A percentile compares a stretch with the other conserved stretches of the same genome.
phyloP scores from a whole-genome alignment of 768 basidiomycete genomes.

The Polyporus arcularius region DNA sequence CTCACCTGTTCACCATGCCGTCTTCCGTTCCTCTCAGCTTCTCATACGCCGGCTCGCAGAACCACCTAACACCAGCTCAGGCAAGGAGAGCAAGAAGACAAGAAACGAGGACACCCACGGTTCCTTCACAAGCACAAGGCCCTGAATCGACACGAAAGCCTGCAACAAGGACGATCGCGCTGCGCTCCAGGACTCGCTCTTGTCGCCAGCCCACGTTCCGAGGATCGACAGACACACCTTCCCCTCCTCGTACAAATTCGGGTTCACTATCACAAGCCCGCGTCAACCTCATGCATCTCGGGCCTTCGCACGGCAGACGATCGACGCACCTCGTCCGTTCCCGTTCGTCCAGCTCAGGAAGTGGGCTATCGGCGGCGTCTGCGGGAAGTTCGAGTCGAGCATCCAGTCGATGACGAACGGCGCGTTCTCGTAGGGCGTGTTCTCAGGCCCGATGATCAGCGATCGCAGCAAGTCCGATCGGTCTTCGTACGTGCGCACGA shows the following conservation, averaged over 20 bases:
- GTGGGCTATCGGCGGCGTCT: slow-evolving; percentile 81
- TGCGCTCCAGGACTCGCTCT: slow-evolving; percentile 85
- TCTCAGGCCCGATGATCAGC: slow-evolving; percentile 89
- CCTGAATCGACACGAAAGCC: slow-evolving; percentile 92
- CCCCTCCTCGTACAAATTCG: slow-evolving; percentile 93
- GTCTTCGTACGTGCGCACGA: slow-evolving; percentile 91
- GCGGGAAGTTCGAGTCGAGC: slow-evolving; percentile 82
- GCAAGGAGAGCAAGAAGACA: not conserved
- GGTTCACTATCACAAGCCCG: slow-evolving; percentile 27
- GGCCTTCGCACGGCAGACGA: not conserved
- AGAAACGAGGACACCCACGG: slow-evolving; percentile 57
- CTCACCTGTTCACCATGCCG: slow-evolving; percentile 81
- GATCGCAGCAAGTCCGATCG: slow-evolving; percentile 83
- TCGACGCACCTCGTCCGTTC: slow-evolving; percentile 73
- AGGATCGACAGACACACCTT: slow-evolving; percentile 92
- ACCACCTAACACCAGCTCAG: slow-evolving; percentile 55
- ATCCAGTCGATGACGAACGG: slow-evolving; percentile 96
- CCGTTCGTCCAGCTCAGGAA: slow-evolving; percentile 96
- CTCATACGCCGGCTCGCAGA: slow-evolving; percentile 92
- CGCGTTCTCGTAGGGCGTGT: slow-evolving; percentile 94
- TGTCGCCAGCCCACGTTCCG: slow-evolving; percentile 91
- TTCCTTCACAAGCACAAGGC: slow-evolving; percentile 88
- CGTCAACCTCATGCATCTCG: not conserved
- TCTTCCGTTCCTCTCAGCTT: slow-evolving; percentile 90
- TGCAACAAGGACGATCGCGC: slow-evolving; percentile 85